Evolutionary conservation across 208 protist species (phyloP), one percentile per base, ranked within the genome.

Genomic region (Acanthamoeba rhysodes): DNA sequence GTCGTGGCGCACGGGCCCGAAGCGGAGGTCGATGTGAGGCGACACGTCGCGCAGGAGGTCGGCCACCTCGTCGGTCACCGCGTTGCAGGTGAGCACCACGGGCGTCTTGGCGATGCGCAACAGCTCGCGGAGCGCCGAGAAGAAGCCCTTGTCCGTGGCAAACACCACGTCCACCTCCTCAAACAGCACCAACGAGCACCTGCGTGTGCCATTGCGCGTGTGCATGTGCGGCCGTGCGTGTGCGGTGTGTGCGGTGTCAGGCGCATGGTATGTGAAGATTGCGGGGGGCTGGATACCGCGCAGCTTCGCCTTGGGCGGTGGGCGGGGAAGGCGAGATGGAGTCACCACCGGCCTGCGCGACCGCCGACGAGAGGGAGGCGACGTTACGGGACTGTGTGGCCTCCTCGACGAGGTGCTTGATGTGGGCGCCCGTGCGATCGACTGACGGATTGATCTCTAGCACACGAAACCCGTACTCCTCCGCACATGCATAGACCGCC

Each of bases 101-200:
- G 80, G 80, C 80, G 50, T 88, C 34, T 88, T 88, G 24, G 80
- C n/a, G 22, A 66, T 64, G 37, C 80, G 80, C 6, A 88, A 20
- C 50, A 88, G 27, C 50, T 55, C 80, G 0, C 29, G 24, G 27
- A 88, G 50, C 41, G 80, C 80, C 24, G 80, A 20, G 50, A 88
- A 88, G 80, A 88, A 88, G 22, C 80, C 80, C 50, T 88, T 88
- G 34, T 88, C 80, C 6, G 16, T 22, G 34, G 16, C 48, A 32
- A 88, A 88, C 24, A 88, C 80, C 50, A 88, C 80, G 64, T 88
- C 80, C 22, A 88, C 80, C 80, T 88, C 80, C 59, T 88, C 80
- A 34, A 88, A 88, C 14, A 88, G 80, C n/a, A 88, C 80, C n/a
- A 88, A 27, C n/a, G 80, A 88, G 34, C 53, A 64, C 20, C 80